These are phyloP conservation scores for Debaryomycetaceae sp. DNA, from an alignment of 1,139 yeast species.

Conservation along the genomic window DNA sequence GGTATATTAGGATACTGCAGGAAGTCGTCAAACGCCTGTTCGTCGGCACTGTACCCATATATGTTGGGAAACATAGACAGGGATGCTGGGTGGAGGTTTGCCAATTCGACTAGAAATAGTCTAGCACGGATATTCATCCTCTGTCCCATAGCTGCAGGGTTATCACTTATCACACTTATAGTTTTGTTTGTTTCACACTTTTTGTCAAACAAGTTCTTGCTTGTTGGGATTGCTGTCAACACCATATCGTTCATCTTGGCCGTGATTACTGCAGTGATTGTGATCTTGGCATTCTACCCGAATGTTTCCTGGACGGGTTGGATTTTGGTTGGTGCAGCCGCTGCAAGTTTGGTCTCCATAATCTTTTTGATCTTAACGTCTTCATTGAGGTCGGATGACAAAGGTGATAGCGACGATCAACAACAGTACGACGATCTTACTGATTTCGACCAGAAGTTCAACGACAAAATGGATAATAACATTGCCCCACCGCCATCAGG, in stretches of 20 bases:
- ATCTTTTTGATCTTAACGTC: constrained; percentile 19
- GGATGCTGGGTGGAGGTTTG: constrained; percentile 23
- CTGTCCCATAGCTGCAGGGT: constrained; percentile 79
- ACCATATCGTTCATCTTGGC: constrained; percentile 50
- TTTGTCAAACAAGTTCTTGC: constrained; percentile 13
- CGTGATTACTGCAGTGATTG: constrained; percentile 50
- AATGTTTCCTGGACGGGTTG: constrained; percentile 66
- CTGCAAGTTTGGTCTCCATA: constrained; percentile 40
- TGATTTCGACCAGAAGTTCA: constrained; percentile 14
- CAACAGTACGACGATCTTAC: constrained; percentile 19
- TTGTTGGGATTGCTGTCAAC: constrained; percentile 26
- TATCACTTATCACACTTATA: constrained; percentile 50
- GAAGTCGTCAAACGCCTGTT: constrained; percentile 35
- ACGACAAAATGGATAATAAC: constrained; percentile 3
- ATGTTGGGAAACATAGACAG: constrained; percentile 15
- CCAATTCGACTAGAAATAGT: constrained; percentile 48
- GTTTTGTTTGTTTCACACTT: constrained; percentile 33
- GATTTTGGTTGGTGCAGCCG: constrained; percentile 66
- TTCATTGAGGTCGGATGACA: constrained; percentile 16
- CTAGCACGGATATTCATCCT: constrained; percentile 71
- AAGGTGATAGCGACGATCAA: constrained; percentile 26
- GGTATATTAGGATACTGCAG: constrained; percentile 87
- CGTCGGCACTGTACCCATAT: constrained; percentile 38
- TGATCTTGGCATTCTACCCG: constrained; percentile 58
- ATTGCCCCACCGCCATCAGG: constrained; percentile 2